Percentiles rank a stretch among this genome's conserved stretches.
Evolutionary conservation across 805 yeast genomes (phyloP).

Genomic region (Pichia pseudocactophila): DNA sequence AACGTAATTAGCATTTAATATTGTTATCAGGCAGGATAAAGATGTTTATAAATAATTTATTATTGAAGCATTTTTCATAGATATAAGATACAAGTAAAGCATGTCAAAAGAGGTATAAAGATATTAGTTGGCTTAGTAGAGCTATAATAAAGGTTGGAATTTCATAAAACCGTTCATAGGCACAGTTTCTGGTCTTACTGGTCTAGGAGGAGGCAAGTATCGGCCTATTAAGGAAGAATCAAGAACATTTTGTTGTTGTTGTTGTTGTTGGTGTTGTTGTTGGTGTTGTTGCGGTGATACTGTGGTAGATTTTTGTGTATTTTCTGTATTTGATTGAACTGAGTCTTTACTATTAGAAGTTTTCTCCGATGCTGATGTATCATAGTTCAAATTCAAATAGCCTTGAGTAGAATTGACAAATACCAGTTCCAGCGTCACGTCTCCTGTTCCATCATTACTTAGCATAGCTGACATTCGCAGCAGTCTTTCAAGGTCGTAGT

Average conservation of each 20-base stretch:
- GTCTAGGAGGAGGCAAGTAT: slow-evolving; percentile 13
- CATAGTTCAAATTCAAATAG: slow-evolving; percentile 23
- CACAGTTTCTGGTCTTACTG: slow-evolving; percentile 7
- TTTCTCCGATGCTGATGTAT: slow-evolving; percentile 10
- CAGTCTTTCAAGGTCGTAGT: slow-evolving; percentile 39
- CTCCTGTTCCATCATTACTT: slow-evolving; percentile 18
- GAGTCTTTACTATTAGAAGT: background rate
- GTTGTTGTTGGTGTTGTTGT: background rate
- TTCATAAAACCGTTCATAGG: slow-evolving; percentile 17
- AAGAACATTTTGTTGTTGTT: background rate
- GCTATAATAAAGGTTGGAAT: slow-evolving; percentile 23
- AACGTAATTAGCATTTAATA: no score
- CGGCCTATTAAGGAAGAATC: slow-evolving; percentile 8
- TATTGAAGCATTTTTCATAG: no score
- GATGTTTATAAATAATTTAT: no score
- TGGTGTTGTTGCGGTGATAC: no score
- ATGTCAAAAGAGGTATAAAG: background rate
- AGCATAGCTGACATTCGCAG: slow-evolving; percentile 23
- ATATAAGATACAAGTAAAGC: no score
- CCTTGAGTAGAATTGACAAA: slow-evolving; percentile 21
- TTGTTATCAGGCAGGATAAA: no score
- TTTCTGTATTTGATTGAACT: background rate
- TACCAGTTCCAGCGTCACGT: slow-evolving; percentile 34
- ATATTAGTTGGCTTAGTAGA: background rate
- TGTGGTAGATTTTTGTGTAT: slow-evolving; percentile 1